Evolutionary conservation across 208 protist species (phyloP).

Genomic region (Blastocrithidia nonstop): DNA sequence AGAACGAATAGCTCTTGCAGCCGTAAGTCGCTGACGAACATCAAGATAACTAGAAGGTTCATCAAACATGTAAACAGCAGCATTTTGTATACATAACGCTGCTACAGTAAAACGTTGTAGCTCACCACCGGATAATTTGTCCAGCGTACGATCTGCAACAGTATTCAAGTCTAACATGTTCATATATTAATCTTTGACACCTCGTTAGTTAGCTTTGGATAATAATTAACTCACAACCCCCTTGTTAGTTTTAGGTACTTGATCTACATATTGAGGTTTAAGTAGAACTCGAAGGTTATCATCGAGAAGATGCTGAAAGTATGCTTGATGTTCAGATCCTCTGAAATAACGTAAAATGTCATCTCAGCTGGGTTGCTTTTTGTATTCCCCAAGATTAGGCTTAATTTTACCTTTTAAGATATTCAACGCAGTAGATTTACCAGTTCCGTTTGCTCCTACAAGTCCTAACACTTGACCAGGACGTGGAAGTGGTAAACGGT

Average conservation of each 20-base stretch:
- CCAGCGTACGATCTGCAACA: slow-evolving; percentile 89
- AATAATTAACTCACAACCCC: slow-evolving; percentile 90
- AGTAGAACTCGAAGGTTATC: slow-evolving; percentile 96
- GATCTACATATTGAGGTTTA: slow-evolving; percentile 99
- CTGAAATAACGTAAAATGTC: slow-evolving; percentile 98
- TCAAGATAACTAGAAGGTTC: slow-evolving; percentile 99
- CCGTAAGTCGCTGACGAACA: slow-evolving; percentile 98
- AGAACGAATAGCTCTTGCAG: slow-evolving; percentile 92
- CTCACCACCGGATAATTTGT: slow-evolving; percentile 98
- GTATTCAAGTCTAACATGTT: slow-evolving; percentile 86
- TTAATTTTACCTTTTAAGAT: slow-evolving; percentile 97
- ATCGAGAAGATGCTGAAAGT: slow-evolving; percentile 97
- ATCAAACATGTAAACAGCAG: slow-evolving; percentile 99
- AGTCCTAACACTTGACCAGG: slow-evolving; percentile 99
- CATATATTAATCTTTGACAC: slow-evolving; percentile 72
- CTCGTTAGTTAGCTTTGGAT: slow-evolving; percentile 77
- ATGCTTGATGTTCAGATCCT: slow-evolving; percentile 98
- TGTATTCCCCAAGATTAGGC: slow-evolving; percentile 97
- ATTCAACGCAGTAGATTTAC: slow-evolving; percentile 99
- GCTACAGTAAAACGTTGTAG: slow-evolving; percentile 99
- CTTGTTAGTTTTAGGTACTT: slow-evolving; percentile 95
- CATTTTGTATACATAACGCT: slow-evolving; percentile 78
- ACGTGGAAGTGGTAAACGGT: slow-evolving; percentile 96
- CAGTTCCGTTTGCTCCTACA: slow-evolving; percentile 99
- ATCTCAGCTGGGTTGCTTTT: slow-evolving; percentile 93